A percentile compares a stretch with the other conserved stretches of the same genome.
These are phyloP conservation scores for Lipomyces lipofer DNA, from an alignment of 805 yeast genomes.

Conservation along the genomic window DNA sequence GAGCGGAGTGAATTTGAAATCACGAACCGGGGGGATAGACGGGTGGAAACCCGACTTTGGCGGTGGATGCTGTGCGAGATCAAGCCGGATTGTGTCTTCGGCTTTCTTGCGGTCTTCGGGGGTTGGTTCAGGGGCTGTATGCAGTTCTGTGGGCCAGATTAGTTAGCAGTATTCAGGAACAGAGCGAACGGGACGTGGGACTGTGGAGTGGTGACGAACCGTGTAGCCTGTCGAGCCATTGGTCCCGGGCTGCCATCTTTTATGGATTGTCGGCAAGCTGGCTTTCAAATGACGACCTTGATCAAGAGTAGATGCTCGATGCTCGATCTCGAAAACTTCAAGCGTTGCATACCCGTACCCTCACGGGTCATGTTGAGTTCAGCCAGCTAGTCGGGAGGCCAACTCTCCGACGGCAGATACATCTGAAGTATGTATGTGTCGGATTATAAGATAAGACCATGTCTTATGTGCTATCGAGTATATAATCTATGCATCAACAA, in stretches of 20 bases:
- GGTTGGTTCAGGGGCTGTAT: constrained; percentile 23
- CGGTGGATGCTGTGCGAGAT: constrained; percentile 24
- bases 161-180: background rate
- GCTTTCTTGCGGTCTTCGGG: constrained; percentile 20
- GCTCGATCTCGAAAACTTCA: no score
- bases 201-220: constrained; percentile 30
- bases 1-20: constrained; percentile 3
- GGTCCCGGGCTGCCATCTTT: constrained; percentile 14
- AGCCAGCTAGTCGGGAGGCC: no score
- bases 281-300: no score
- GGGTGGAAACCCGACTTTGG: constrained; percentile 13
- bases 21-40: constrained; percentile 6
- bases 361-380: no score
- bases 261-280: no score
- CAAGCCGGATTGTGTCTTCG: constrained; percentile 14
- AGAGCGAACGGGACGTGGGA: background rate
- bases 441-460: no score
- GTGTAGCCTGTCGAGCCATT: constrained; percentile 18
- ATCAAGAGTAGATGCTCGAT: no score
- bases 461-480: no score
- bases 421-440: no score
- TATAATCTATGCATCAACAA: no score
- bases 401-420: no score
- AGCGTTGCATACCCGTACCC: no score
- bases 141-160: constrained; percentile 14